These are phyloP conservation scores for Myxozyma nipponensis DNA, from an alignment of 805 yeast genomes.

Conservation along the genomic window DNA sequence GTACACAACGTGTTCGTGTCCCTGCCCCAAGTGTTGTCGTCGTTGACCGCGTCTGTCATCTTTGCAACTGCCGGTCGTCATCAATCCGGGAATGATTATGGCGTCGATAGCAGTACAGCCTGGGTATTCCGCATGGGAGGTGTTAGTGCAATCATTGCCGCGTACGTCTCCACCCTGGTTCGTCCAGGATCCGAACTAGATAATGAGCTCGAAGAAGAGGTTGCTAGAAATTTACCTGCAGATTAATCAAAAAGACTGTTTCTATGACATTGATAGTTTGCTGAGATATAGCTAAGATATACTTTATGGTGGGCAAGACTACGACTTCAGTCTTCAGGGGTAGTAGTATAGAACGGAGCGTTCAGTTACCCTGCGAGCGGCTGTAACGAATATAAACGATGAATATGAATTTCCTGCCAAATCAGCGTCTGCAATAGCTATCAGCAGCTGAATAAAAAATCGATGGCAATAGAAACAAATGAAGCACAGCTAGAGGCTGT, in stretches of 20 bases:
- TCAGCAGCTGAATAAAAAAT: too few relatives aligned
- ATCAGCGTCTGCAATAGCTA: too few relatives aligned
- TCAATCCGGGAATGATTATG: neutral
- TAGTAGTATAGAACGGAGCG: too few relatives aligned
- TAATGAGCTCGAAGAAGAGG: conserved; percentile 24
- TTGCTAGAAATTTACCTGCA: neutral
- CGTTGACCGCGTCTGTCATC: conserved; percentile 40
- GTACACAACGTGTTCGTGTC: conserved; percentile 58
- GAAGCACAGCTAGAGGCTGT: neutral
- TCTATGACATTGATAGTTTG: too few relatives aligned
- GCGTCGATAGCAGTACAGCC: conserved; percentile 44
- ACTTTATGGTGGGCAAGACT: too few relatives aligned
- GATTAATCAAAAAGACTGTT: neutral
- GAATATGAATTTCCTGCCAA: too few relatives aligned
- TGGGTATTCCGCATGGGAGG: conserved; percentile 62
- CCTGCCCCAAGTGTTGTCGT: conserved; percentile 47
- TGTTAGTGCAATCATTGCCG: conserved; percentile 47
- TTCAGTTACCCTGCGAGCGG: too few relatives aligned
- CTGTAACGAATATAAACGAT: too few relatives aligned
- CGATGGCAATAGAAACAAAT: too few relatives aligned
- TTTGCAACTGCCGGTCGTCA: conserved; percentile 36
- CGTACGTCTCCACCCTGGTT: conserved; percentile 42
- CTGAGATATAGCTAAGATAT: too few relatives aligned
- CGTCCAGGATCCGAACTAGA: conserved; percentile 35
- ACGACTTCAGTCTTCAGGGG: too few relatives aligned